phyloP scores from a whole-genome alignment of 352 stramenopile genomes.

The Phytophthora cajani region DNA sequence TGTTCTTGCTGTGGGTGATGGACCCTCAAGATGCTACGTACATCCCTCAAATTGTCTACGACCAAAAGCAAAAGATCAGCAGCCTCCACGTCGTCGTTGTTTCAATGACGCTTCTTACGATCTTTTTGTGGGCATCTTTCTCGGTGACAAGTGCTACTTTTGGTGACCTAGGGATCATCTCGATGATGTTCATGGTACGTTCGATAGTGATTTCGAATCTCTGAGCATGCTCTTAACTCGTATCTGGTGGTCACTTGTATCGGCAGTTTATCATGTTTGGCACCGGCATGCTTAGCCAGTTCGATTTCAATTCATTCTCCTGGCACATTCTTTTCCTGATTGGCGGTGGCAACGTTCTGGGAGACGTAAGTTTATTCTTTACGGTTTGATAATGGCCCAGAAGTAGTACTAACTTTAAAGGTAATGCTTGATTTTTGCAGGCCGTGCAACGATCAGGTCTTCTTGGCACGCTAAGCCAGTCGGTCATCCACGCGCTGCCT shows the following conservation, averaged over 20 bases:
- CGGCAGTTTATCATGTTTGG: slow-evolving; percentile 88
- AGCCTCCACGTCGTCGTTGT: slow-evolving; percentile 90
- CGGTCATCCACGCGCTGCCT: slow-evolving; percentile 81
- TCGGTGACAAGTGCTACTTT: slow-evolving; percentile 88
- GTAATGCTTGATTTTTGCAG: slow-evolving; percentile 28
- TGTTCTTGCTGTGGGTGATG: slow-evolving; percentile 88
- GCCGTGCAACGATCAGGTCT: slow-evolving; percentile 86
- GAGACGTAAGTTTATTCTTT: slow-evolving; percentile 68
- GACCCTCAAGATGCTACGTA: slow-evolving; percentile 87
- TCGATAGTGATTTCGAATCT: neutral
- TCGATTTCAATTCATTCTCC: slow-evolving; percentile 95
- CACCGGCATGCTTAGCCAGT: slow-evolving; percentile 89
- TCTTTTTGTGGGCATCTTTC: slow-evolving; percentile 91
- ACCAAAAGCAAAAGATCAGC: slow-evolving; percentile 91
- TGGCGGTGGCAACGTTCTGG: slow-evolving; percentile 91
- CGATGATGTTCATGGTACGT: slow-evolving; percentile 90
- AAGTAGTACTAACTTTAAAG: neutral
- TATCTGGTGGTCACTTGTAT: neutral
- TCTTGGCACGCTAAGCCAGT: slow-evolving; percentile 83
- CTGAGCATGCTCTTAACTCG: neutral
- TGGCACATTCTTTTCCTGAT: slow-evolving; percentile 95
- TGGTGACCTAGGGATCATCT: slow-evolving; percentile 92
- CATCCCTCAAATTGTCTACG: slow-evolving; percentile 94
- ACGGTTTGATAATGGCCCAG: neutral
- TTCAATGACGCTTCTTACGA: slow-evolving; percentile 89